These are phyloP conservation scores for Apiospora saccharicola DNA, from an alignment of 2,329 filamentous ascomycete genomes.

Conservation along the genomic window DNA sequence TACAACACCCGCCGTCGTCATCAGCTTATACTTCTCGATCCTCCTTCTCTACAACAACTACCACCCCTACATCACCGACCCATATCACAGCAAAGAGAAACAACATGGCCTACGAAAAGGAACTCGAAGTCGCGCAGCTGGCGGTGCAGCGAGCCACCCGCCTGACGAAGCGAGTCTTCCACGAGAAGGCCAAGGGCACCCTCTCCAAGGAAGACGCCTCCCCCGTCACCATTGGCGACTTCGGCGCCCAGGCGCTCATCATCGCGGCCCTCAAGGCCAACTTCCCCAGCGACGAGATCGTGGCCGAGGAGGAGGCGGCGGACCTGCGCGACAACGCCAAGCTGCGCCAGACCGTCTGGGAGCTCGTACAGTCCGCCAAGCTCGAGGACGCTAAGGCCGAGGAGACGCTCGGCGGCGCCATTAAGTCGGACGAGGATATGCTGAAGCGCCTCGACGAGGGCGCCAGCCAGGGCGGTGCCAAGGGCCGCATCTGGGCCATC, in stretches of 20 bases:
- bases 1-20: constrained; percentile 3
- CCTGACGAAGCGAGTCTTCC: constrained; percentile 79
- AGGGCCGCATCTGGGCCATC: constrained; percentile 90
- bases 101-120: constrained; percentile 66
- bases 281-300: constrained; percentile 90
- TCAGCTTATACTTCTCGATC: constrained; percentile 5
- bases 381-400: constrained; percentile 73
- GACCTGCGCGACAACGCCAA: constrained; percentile 75
- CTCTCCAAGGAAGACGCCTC: constrained; percentile 94
- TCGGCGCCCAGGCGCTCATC: constrained; percentile 95
- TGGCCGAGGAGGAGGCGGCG: constrained; percentile 93
- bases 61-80: constrained; percentile 14
- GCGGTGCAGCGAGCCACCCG: constrained; percentile 78
- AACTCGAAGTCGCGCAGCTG: constrained; percentile 76
- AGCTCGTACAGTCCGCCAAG: constrained; percentile 75
- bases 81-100: constrained; percentile 29
- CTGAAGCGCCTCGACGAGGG: constrained; percentile 72
- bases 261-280: constrained; percentile 87
- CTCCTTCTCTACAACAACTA: constrained; percentile 25
- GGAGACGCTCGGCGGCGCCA: constrained; percentile 71
- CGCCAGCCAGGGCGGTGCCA: constrained; percentile 72
- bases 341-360: constrained; percentile 82
- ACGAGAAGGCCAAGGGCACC: constrained; percentile 93
- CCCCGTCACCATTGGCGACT: constrained; percentile 97
- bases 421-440: constrained; percentile 72